phyloP scores from a whole-genome alignment of 192 early-diverging fungal genomes.

The Entomortierella parvispora region DNA sequence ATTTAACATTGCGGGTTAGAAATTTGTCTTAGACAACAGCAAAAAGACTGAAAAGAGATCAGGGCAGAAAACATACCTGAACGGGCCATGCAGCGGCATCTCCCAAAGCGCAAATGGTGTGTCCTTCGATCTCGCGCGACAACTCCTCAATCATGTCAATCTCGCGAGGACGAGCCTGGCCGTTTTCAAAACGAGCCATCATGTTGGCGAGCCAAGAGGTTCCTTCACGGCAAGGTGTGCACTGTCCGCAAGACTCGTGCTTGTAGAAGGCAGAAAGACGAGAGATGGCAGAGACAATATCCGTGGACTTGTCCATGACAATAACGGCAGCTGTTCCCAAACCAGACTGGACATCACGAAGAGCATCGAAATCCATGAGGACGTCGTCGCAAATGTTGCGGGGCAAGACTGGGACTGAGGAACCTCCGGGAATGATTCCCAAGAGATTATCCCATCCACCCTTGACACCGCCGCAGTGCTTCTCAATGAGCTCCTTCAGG shows the following conservation, averaged over 20 bases:
- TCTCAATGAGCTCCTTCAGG: conserved; percentile 90
- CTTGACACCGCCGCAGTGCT: conserved; percentile 95
- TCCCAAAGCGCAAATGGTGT: conserved; percentile 99
- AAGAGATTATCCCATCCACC: conserved; percentile 99
- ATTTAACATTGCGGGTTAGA: too few species aligned
- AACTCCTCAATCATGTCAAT: conserved; percentile 98
- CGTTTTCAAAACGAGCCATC: conserved; percentile 95
- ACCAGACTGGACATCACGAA: conserved; percentile 92
- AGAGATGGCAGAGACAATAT: conserved; percentile 93
- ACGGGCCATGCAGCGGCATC: conserved; percentile 99
- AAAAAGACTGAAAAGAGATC: not conserved
- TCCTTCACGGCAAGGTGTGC: conserved; percentile 98
- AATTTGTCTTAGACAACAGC: not conserved
- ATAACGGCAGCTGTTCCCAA: conserved; percentile 97
- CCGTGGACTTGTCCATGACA: conserved; percentile 98
- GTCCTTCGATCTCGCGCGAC: conserved; percentile 97
- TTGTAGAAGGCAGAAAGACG: conserved; percentile 94
- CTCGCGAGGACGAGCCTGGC: conserved; percentile 82
- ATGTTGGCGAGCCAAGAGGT: conserved; percentile 94
- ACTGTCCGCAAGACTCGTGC: conserved; percentile 99
- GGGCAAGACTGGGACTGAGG: conserved; percentile 91
- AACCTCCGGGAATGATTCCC: conserved; percentile 97
- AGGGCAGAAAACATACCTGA: conserved; percentile 35
- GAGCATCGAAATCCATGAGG: conserved; percentile 98
- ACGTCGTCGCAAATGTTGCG: conserved; percentile 89